These are phyloP conservation scores for Pseudogymnoascus sp. DNA, from an alignment of 2,329 filamentous ascomycete species.

Conservation along the genomic window DNA sequence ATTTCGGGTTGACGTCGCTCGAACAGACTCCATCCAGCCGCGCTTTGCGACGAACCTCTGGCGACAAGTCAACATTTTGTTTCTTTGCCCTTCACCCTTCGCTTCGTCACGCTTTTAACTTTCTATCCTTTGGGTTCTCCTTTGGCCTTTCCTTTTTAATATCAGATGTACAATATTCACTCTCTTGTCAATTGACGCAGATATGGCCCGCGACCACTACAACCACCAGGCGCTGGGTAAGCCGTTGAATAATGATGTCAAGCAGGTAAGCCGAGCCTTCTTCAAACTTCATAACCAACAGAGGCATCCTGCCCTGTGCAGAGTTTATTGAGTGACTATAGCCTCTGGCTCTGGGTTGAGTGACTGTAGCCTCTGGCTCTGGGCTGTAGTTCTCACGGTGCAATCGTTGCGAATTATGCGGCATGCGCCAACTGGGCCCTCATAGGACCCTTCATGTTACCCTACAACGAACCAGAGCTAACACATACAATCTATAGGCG, in stretches of 20 bases:
- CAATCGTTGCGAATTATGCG: background rate
- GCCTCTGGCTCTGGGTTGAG: background rate
- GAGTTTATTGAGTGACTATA: background rate
- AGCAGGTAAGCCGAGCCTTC: conserved; percentile 47
- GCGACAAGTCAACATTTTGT: background rate
- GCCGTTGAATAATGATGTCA: conserved; percentile 55
- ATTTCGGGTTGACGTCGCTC: background rate
- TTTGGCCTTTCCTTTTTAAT: background rate
- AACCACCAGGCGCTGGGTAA: conserved; percentile 60
- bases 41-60: conserved; percentile 3
- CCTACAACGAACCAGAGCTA: conserved; percentile 23
- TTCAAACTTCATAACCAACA: background rate
- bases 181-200: conserved; percentile 9
- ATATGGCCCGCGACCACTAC: conserved; percentile 41
- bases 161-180: conserved; percentile 6
- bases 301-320: too few species aligned
- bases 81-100: background rate
- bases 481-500: conserved; percentile 47
- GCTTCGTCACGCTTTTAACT: background rate
- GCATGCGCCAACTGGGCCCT: background rate
- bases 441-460: background rate
- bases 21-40: background rate
- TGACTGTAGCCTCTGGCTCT: background rate
- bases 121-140: background rate
- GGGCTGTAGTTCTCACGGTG: background rate